Base-by-base conservation (phyloP, 2,329 filamentous ascomycete genomes). In the Beauveria sp. region DNA sequence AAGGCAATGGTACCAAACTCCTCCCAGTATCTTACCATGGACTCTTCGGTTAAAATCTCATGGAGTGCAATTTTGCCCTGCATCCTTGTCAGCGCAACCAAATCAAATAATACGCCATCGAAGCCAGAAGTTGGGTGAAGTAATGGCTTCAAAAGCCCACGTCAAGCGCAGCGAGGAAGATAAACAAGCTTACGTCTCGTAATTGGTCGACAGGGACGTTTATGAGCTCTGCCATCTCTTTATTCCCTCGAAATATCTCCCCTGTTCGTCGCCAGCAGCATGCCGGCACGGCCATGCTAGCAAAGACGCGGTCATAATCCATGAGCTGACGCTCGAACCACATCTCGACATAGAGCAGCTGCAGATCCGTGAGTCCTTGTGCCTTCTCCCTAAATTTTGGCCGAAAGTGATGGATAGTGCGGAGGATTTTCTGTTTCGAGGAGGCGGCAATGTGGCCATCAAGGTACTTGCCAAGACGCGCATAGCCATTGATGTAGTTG, bases 1-100 rank as follows among this genome's bases (percentile, higher is more conserved):
- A 99, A 99, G 10, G 94, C 96, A 68, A 99, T 97, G 5, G 92
- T 93, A 55, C 93, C 92, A 70, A 99, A 99, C 70, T 99, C 96
- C 75, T 99, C 94, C 94, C 94, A 99, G 70, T 99, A 99, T 68
- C 91, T 90, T 59, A 97, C 94, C 63, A 96, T 84, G 46, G 92
- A 96, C 64, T 96, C 91, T 76, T 99, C 94, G 2, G 91, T 92
- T 50, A 99, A 85, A 64, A 99, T 96, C 72, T 99, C 92, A 72
- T 99, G 94, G 53, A 99, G 83, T 14, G 94, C 91, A 65, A 97
- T 88, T 69, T 96, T 96, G 63, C 94, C 94, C 92, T 96, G 63
- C 44, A 30, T 10, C 7, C n/a, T 30, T 12, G 22, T 43, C 18
- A 54, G 37, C 18, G 1, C 14, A 20, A 12, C 2, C 1, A 9